A percentile compares a stretch with the other conserved stretches of the same genome.
Evolutionary conservation across 306 rosid genomes (phyloP).

Genomic region (Quercus mongolica): DNA sequence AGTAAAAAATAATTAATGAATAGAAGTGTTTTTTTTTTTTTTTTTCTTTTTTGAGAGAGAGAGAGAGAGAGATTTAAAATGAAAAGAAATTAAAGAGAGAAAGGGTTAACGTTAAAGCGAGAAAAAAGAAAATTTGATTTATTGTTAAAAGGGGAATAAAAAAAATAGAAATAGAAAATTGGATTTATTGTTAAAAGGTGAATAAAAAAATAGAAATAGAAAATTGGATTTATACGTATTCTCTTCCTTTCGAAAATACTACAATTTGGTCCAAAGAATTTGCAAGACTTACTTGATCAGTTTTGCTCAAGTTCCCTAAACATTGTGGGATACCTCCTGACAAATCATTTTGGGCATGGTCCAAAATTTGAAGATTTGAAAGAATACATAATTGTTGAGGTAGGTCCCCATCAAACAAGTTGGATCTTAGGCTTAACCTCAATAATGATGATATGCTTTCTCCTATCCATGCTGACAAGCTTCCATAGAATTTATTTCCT

Average conservation of each 20-base stretch:
- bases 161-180: too few relatives aligned
- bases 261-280: not conserved
- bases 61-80: too few relatives aligned
- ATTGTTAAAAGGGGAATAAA: too few relatives aligned
- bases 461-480: not conserved
- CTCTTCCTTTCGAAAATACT: not conserved
- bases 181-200: too few relatives aligned
- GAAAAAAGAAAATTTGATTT: too few relatives aligned
- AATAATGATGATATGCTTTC: not conserved
- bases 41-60: too few relatives aligned
- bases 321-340: not conserved
- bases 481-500: not conserved
- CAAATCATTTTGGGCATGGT: not conserved
- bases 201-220: too few relatives aligned
- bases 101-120: too few relatives aligned
- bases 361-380: not conserved
- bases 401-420: not conserved
- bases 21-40: too few relatives aligned
- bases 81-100: too few relatives aligned
- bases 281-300: too few relatives aligned
- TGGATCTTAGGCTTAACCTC: not conserved
- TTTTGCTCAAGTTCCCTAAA: not conserved
- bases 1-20: too few relatives aligned
- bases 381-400: not conserved
- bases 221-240: not conserved